Evolutionary conservation across 768 basidiomycete species (phyloP), one percentile per base, ranked within the genome.

Genomic region (Russula sp.): DNA sequence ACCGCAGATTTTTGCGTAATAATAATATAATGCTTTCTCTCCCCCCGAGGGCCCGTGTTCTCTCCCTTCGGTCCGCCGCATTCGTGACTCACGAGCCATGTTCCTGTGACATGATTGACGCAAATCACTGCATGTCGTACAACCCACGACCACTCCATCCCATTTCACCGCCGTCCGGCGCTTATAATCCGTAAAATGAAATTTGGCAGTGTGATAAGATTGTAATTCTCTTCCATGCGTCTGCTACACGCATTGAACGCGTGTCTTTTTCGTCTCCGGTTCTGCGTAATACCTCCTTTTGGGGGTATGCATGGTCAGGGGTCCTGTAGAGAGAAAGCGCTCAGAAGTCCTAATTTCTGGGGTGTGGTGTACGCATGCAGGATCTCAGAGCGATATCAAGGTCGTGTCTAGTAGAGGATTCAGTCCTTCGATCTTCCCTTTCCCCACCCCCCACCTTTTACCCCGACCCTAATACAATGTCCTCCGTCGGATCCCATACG

Each of bases 41-140:
- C 22, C 35, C 6, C 3, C 45, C 42, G 53, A 9, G 8, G 7
- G 32, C 45, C 22, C 18, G 8, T 57, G 4, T 20, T 27, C 1
- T 49, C 31, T 18, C 52, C 34, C 18, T 27, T 53, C 44, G 2
- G 45, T 35, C 47, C 13, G 20, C 61, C 53, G 27, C 53, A 35
- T 65, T 58, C 6, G 52, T 61, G 48, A 47, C 39, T 55, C 59
- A 39, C 31, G 52, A 31, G 63, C 54, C 47, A 37, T 32, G 63
- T 64, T 34, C 53, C 49, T 37, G 63, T 64, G 58, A 64, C 40
- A 51, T 14, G 32, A 16, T 64, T 55, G 63, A 60, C 63, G 63
- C 63, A 60, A 45, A 64, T 64, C 63, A 64, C 63, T 45, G 54
- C 58, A 64, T 60, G 54, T 64, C 54, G 54, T 44, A 51, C 54